Base-by-base conservation (phyloP, 768 basidiomycete genomes). In the Termitomyces sp. region DNA sequence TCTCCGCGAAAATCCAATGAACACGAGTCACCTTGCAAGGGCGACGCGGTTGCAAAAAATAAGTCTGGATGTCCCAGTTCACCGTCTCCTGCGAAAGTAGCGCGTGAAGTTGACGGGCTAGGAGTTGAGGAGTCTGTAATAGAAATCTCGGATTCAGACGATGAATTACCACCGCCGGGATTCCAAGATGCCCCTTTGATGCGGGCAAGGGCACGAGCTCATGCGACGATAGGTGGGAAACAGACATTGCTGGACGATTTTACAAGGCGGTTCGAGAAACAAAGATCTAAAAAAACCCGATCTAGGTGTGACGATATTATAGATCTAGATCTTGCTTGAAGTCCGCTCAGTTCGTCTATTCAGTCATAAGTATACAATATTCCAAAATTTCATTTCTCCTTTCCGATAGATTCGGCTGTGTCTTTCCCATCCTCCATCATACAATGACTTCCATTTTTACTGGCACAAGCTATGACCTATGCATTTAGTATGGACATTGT, bases 101-200 rank as follows among this genome's bases (percentile, higher is more conserved):
- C 38, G 22, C 6, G 18, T 10, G 35, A 30, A 16, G n/a, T 30
- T 38, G 44, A 7, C 36, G 26, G 32, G 20, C 9, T 30, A 28
- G 38, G 26, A 30, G 18, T 38, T 16, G 10, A 42, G 10, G 35
- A 53, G 50, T 62, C 32, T 58, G 58, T 76, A 24, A 73, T 79
- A 28, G 69, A 72, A 14, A 71, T 78, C 6, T 78, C 75, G 3
- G 77, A 74, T 58, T 76, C 73, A 24, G 74, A 75, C 10, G 61
- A 61, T 36, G 57, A 59, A 13, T 33, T 51, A 7, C 57, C 56
- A 20, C 40, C 22, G 20, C 46, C 38, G 3, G 36, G 47, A 40
- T 49, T 57, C 16, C 38, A 30, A 30, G 43, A 50, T 22, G 43
- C 59, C 50, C 62, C 61, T 16, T 57, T 63, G 35, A 43, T 59